Conservation (phyloP, 208 protist species). For the Leishmania guyanensis region DNA sequence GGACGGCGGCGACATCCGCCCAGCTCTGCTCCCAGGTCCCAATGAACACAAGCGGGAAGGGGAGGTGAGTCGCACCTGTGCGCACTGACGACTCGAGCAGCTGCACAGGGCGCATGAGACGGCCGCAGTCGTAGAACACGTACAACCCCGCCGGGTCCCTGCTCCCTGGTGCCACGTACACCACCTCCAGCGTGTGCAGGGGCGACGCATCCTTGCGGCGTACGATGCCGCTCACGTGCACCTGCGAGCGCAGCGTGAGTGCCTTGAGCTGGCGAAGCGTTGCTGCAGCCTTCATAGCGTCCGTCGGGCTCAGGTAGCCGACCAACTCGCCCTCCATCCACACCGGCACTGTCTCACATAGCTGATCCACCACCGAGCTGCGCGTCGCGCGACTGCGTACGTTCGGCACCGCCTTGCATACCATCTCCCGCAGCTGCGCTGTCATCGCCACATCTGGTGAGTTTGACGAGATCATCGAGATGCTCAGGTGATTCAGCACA, state of each 20-base stretch:
- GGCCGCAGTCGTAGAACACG: constrained; percentile 91
- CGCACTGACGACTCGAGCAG: constrained; percentile 57
- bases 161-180: constrained; percentile 68
- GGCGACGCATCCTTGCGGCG: constrained; percentile 51
- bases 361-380: constrained; percentile 42
- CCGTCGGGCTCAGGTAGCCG: constrained; percentile 74
- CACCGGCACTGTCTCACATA: constrained; percentile 82
- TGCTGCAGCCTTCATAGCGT: constrained; percentile 45
- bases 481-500: constrained; percentile 98
- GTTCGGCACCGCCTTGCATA: constrained; percentile 44
- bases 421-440: constrained; percentile 43
- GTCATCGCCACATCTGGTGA: constrained; percentile 31
- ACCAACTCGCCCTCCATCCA: constrained; percentile 93
- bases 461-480: constrained; percentile 79
- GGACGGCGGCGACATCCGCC: constrained; percentile 95
- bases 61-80: constrained; percentile 41
- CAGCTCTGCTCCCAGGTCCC: constrained; percentile 98
- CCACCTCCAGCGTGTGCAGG: constrained; percentile 79
- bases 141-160: constrained; percentile 86
- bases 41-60: constrained; percentile 90
- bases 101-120: constrained; percentile 97
- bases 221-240: constrained; percentile 69
- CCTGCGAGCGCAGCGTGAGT: constrained; percentile 39
- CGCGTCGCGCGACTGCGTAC: constrained; percentile 45
- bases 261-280: constrained; percentile 58